A percentile compares a stretch with the other conserved stretches of the same genome.
phyloP scores from a whole-genome alignment of 305 asterid genomes.

The Fraxinus sp. region DNA sequence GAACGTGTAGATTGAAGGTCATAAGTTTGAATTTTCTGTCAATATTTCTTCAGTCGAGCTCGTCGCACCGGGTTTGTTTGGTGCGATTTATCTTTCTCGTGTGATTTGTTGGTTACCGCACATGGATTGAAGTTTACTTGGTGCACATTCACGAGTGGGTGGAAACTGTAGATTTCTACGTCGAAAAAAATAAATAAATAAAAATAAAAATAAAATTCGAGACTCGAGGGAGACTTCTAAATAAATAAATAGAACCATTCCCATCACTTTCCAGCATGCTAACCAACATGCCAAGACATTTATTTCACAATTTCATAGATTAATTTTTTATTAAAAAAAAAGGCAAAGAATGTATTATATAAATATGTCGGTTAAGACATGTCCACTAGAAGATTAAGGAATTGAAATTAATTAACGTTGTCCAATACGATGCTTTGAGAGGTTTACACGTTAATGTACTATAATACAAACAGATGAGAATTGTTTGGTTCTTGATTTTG shows the following conservation, averaged over 20 bases:
- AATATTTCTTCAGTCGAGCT: too few species aligned
- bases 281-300: not conserved
- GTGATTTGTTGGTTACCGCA: too few species aligned
- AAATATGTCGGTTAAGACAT: not conserved
- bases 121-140: too few species aligned
- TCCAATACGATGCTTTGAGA: not conserved
- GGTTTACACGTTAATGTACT: not conserved
- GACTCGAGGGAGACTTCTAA: not conserved
- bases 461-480: not conserved
- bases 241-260: not conserved
- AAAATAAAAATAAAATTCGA: too few species aligned
- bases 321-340: not conserved
- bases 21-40: too few species aligned
- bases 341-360: not conserved
- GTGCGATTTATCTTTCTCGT: too few species aligned
- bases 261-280: not conserved
- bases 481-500: not conserved
- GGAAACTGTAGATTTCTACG: too few species aligned
- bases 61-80: too few species aligned
- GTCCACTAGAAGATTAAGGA: not conserved
- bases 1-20: too few species aligned
- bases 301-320: not conserved
- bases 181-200: too few species aligned
- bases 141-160: too few species aligned
- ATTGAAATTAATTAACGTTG: not conserved